Base-by-base conservation (phyloP, 371 early-diverging fungal genomes). In the Capniomyces stellatus region DNA sequence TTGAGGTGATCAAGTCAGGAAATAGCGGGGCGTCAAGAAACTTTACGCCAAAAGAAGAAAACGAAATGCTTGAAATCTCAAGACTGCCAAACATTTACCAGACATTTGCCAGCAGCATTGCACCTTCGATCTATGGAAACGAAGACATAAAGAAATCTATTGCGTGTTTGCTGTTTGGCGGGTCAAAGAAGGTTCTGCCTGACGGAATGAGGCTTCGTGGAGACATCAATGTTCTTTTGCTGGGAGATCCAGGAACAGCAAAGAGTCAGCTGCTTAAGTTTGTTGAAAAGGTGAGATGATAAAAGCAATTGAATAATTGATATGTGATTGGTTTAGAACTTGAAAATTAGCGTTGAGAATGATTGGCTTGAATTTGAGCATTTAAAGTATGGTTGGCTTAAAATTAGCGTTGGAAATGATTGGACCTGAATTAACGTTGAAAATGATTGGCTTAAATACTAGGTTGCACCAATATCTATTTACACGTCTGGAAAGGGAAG, bases 231-330 rank as follows among this genome's bases (percentile, higher is more conserved):
- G 96, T 99, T 22, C 74, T 99, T 29, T 73, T 99, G 58, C 71
- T 99, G n/a, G 99, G 96, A 64, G 99, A 99, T 75, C 99, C 99
- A 1, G 99, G 99, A 59, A 93, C 98, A 29, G 99, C 99, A 53
- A 99, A 99, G 71, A 86, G 87, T 18, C 99, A 99, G 71, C 71
- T 99, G 59, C 77, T 99, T 29, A 98, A 98, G 75, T 99, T 99
- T 76, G 88, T 93, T 21, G 94, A 97, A 61, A 89, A 89, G 75
- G 87, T 79, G 31, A 58, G 51, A 30, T 10, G 19, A 13, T 15
- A 13, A 13, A 21, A 21, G 13, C 21, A 10, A 19, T 13, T n/a
- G n/a, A n/a, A n/a, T n/a, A n/a, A n/a, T n/a, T n/a, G n/a, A n/a
- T n/a, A n/a, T n/a, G n/a, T n/a, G n/a, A n/a, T n/a, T n/a, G n/a